Conservation (phyloP, 1,139 yeast species). For the Debaryomyces sp. region DNA sequence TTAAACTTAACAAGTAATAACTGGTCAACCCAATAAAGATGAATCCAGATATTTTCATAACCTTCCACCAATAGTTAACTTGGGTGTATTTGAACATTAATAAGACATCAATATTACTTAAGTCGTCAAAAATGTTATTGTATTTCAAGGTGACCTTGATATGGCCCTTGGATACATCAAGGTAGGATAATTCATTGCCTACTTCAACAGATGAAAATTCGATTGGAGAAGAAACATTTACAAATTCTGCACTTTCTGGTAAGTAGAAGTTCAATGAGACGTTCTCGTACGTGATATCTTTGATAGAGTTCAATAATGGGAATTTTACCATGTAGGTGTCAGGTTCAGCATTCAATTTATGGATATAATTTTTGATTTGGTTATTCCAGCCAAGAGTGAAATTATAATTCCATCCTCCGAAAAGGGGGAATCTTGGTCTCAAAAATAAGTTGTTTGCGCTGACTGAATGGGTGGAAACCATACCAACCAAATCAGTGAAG, state of each 20-base stretch:
- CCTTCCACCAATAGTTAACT: conserved; percentile 60
- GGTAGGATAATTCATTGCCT: conserved; percentile 59
- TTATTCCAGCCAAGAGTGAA: conserved; percentile 93
- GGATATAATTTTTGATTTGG: conserved; percentile 56
- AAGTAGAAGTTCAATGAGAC: conserved; percentile 66
- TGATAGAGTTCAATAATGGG: conserved; percentile 76
- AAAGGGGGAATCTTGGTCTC: conserved; percentile 87
- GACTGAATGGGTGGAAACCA: conserved; percentile 79
- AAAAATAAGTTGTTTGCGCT: conserved; percentile 55
- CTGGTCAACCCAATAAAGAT: conserved; percentile 64
- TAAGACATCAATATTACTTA: conserved; percentile 57
- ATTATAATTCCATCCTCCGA: conserved; percentile 96
- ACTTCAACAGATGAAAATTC: conserved; percentile 38
- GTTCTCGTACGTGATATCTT: conserved; percentile 66
- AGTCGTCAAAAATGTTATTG: conserved; percentile 70
- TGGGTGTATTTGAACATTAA: conserved; percentile 65
- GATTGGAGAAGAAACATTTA: conserved; percentile 62
- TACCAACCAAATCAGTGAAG: conserved; percentile 88
- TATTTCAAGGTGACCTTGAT: conserved; percentile 69
- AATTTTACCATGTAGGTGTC: conserved; percentile 65
- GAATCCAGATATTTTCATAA: conserved; percentile 65
- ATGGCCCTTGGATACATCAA: conserved; percentile 81
- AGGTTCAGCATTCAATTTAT: conserved; percentile 33
- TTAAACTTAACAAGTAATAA: conserved; percentile 50
- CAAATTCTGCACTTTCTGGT: conserved; percentile 83